Base-by-base conservation (phyloP, 768 basidiomycete genomes). In the Tylopilus plumbeoviolaceoides region DNA sequence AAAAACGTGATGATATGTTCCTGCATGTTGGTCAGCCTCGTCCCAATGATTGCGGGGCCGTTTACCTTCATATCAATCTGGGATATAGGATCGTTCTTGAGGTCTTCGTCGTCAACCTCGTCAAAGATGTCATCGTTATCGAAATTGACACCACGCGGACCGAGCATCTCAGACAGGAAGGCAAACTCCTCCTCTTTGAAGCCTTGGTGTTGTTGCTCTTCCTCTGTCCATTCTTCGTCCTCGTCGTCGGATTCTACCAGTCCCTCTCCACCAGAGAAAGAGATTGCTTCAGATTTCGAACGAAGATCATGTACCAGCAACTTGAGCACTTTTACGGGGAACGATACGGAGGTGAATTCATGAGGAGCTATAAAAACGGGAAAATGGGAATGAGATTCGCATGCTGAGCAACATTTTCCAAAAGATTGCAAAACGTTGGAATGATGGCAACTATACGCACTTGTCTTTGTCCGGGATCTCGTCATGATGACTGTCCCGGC, bases 201-300 rank as follows among this genome's bases (percentile, higher is more conserved):
- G 8, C 73, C 72, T 61, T 82, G 78, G 45, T 81, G 73, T 31
- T 79, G 68, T 44, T 78, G 81, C 51, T 90, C 93, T 63, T 94
- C 93, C 61, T 97, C 94, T 10, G 82, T 79, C 95, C 95, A 98
- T n/a, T 91, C 91, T 31, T 91, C 91, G 57, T 93, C 89, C 78
- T 81, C 89, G 63, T 93, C 91, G 58, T 94, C 91, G 9, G 81
- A 85, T 28, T 84, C 85, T 11, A 83, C 73, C 27, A 87, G 81
- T 36, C 76, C 73, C 11, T 74, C 77, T n/a, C 75, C 78, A 1
- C 80, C 81, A 47, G 79, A 77, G 33, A 89, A 78, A 15, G 81
- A 77, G 4, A 89, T 81, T 0, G 83, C 73, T 59, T 93, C 90
- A 15, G 89, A 88, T 43, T 83, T 84, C 12, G 84, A 82, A 59